Conservation (phyloP, 768 basidiomycete genomes). For the Leccinum boreale region DNA sequence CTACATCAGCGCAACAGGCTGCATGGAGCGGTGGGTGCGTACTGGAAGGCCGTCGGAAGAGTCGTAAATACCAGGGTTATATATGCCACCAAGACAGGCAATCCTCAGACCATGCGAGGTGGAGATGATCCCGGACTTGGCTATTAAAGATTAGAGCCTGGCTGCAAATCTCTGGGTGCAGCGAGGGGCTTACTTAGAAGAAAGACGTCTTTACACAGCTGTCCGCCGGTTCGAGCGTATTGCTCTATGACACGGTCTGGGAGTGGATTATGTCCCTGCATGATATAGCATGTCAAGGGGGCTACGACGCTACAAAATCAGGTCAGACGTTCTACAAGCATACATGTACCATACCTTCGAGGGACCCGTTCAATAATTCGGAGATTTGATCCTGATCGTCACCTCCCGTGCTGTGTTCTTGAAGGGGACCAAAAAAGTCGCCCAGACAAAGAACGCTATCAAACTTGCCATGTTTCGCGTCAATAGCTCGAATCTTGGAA, state of each 20-base stretch:
- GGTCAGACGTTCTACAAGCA: neutral
- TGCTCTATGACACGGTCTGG: constrained; percentile 72
- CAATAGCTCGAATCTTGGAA: constrained; percentile 76
- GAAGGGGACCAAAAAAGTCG: constrained; percentile 78
- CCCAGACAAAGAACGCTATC: constrained; percentile 77
- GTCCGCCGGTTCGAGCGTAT: constrained; percentile 72
- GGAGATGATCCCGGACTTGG: constrained; percentile 76
- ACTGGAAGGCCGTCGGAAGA: constrained; percentile 65
- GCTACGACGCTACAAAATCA: constrained; percentile 43
- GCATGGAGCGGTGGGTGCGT: constrained; percentile 24
- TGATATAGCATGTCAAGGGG: constrained; percentile 89
- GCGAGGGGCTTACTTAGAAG: constrained; percentile 64
- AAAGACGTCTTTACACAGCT: constrained; percentile 80
- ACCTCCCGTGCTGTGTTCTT: constrained; percentile 28
- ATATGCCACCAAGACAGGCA: constrained; percentile 80
- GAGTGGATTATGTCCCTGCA: constrained; percentile 78
- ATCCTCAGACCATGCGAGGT: constrained; percentile 81
- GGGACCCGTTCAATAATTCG: constrained; percentile 60
- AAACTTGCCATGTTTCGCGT: constrained; percentile 92
- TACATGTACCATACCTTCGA: constrained; percentile 52
- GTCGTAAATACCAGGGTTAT: constrained; percentile 57
- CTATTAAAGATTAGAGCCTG: constrained; percentile 36
- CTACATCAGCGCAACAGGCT: neutral
- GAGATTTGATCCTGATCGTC: constrained; percentile 48
- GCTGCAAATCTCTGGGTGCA: neutral